Conservation (phyloP, 2,329 filamentous ascomycete species). For the Alternaria postmessia region DNA sequence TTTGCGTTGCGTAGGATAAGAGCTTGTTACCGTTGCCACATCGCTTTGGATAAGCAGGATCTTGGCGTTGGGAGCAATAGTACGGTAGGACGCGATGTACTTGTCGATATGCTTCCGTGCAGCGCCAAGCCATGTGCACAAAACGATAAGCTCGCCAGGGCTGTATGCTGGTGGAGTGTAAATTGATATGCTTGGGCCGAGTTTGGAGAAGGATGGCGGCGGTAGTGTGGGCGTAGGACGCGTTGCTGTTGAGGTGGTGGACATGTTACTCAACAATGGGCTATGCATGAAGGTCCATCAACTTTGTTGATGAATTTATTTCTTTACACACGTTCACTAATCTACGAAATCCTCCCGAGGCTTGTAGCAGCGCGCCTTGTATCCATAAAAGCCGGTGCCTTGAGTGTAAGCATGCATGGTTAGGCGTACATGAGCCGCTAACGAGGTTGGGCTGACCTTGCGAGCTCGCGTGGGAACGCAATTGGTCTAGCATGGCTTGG, state of each 20-base stretch:
- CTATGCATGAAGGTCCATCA: not conserved
- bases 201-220: not conserved
- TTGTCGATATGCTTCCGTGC: conserved; percentile 28
- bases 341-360: not conserved
- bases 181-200: conserved; percentile 14
- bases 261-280: not conserved
- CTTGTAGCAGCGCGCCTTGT: not conserved
- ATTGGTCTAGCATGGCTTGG: not conserved
- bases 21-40: conserved; percentile 15
- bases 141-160: conserved; percentile 22
- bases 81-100: conserved; percentile 19
- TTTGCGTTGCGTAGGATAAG: conserved; percentile 11
- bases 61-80: conserved; percentile 13
- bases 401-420: not conserved
- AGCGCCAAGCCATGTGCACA: conserved; percentile 30
- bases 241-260: not conserved
- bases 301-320: not conserved
- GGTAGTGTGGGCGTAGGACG: not conserved
- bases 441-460: not conserved
- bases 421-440: not conserved
- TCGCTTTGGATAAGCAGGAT: conserved; percentile 26
- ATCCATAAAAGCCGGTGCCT: not conserved
- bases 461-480: not conserved
- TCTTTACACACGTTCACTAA: not conserved
- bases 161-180: conserved; percentile 6